Percentiles rank a stretch among this genome's conserved stretches.
Conservation (phyloP, 148 eudicot species). For the Dianthus caryophyllus region DNA sequence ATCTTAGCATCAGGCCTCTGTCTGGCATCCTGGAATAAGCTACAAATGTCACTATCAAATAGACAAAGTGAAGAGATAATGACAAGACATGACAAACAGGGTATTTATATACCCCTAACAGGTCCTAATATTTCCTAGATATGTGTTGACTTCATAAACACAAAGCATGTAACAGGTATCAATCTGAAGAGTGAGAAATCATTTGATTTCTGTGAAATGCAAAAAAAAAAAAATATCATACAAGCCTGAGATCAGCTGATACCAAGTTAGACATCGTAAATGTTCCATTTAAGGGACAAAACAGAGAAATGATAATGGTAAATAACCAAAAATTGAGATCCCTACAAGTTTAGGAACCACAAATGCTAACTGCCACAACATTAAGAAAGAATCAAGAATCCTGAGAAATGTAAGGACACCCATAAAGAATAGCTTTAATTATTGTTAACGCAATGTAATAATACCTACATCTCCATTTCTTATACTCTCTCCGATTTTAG, state of each 20-base stretch:
- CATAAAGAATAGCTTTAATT: constrained; percentile 2
- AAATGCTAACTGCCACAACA: background rate
- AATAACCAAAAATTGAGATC: background rate
- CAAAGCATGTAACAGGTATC: background rate
- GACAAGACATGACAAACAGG: background rate
- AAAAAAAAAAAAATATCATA: background rate
- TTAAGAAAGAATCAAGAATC: background rate
- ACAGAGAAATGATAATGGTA: background rate
- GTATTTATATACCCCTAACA: background rate
- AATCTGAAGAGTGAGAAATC: background rate
- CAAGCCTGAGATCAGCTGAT: background rate
- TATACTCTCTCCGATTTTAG: background rate
- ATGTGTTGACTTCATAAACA: background rate
- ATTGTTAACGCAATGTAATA: background rate
- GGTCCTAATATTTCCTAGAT: background rate
- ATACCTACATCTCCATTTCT: background rate
- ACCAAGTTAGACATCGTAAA: constrained; percentile 6
- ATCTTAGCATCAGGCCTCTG: constrained; percentile 98
- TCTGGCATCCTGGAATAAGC: constrained; percentile 82
- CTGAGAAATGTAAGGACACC: background rate
- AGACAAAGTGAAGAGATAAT: background rate
- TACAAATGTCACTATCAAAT: constrained; percentile 24
- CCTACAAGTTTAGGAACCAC: background rate
- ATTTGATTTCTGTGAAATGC: background rate
- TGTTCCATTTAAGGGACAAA: background rate